Percentiles rank a stretch among this genome's conserved stretches.
Conservation (phyloP, 1,284 basidiomycete species). For the Inonotus hispidus region DNA sequence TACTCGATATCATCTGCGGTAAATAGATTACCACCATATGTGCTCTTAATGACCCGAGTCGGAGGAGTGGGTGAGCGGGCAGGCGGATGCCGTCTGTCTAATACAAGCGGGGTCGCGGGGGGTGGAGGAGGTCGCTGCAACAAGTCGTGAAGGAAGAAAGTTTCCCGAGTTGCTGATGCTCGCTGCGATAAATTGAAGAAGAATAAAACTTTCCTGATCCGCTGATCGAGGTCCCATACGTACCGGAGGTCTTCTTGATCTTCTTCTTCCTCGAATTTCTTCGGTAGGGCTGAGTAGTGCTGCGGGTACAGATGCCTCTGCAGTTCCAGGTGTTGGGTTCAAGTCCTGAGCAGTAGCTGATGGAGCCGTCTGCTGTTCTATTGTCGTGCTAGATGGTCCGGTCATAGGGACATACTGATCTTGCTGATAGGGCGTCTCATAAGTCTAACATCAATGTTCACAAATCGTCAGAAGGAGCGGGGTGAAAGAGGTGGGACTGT, state of each 20-base stretch:
- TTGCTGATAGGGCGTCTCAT: not conserved
- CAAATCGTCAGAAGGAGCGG: not conserved
- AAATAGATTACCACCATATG: constrained; percentile 78
- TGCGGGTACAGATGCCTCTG: not conserved
- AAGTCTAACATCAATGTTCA: not conserved
- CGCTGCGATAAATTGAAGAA: constrained; percentile 36
- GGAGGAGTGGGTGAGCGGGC: constrained; percentile 79
- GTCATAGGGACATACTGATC: not conserved
- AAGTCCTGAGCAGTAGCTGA: not conserved
- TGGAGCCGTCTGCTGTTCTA: constrained; percentile 2
- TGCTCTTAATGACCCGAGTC: constrained; percentile 75
- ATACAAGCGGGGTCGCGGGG: no score
- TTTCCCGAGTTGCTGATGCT: no score
- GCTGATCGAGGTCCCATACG: constrained; percentile 16
- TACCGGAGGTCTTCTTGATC: constrained; percentile 55
- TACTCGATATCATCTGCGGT: constrained; percentile 75
- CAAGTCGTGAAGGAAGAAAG: no score
- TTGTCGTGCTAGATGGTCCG: not conserved
- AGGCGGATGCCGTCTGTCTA: constrained; percentile 53
- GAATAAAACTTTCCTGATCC: constrained; percentile 22
- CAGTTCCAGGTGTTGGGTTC: not conserved
- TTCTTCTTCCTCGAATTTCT: constrained; percentile 53
- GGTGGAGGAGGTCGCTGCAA: no score
- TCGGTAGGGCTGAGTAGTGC: constrained; percentile 23
- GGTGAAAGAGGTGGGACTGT: not conserved